Evolutionary conservation across 305 asterid genomes (phyloP).

Genomic region (Striga hermonthica): DNA sequence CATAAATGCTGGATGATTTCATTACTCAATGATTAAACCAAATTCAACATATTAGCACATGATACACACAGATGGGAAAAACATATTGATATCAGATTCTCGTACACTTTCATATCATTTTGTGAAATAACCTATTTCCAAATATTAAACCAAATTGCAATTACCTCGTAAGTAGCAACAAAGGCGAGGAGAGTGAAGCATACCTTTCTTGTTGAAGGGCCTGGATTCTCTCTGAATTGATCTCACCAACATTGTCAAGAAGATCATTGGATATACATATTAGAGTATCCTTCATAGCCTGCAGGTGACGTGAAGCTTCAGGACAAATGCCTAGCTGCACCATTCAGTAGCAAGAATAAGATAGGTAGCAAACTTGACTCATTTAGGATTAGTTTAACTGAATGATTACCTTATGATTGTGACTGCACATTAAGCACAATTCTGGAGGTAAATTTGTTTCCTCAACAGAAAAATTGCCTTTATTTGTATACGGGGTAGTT

Average conservation of each 20-base stretch:
- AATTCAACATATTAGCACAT: constrained; percentile 25
- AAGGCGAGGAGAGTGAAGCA: constrained; percentile 30
- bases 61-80: constrained; percentile 6
- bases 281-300: constrained; percentile 74
- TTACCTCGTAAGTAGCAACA: constrained; percentile 18
- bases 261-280: constrained; percentile 85
- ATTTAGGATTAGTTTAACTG: constrained; percentile 23
- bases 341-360: constrained; percentile 33
- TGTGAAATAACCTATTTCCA: constrained; percentile 7
- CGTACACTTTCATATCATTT: constrained; percentile 10
- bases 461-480: constrained; percentile 33
- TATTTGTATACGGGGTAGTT: constrained; percentile 51
- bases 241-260: constrained; percentile 69
- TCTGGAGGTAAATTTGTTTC: constrained; percentile 67
- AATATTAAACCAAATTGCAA: constrained; percentile 20
- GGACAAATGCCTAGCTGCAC: constrained; percentile 88
- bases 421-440: constrained; percentile 67
- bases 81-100: constrained; percentile 19
- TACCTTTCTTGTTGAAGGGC: constrained; percentile 87
- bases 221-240: constrained; percentile 64
- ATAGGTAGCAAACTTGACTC: constrained; percentile 29
- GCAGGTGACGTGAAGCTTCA: constrained; percentile 74
- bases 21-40: constrained; percentile 20
- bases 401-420: constrained; percentile 64
- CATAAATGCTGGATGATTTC: constrained; percentile 29